A percentile compares a stretch with the other conserved stretches of the same genome.
Conservation (phyloP, 169 alveolate species). For the Cryptosporidium sp. region DNA sequence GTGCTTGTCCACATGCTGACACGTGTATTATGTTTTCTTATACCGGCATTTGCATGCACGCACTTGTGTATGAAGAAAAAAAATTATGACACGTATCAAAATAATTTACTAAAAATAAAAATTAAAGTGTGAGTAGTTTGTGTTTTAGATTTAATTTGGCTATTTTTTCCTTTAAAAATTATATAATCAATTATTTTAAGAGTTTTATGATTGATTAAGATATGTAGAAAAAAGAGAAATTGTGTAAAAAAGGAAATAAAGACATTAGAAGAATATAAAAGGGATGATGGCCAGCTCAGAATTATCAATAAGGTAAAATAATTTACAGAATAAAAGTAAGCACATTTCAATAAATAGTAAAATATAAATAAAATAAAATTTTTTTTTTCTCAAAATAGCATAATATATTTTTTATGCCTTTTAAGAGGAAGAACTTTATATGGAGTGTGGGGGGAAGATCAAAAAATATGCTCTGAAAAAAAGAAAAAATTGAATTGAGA, state of each 20-base stretch:
- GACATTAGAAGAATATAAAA: not conserved
- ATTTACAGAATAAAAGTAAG: too few relatives aligned
- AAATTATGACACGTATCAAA: not conserved
- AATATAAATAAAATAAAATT: too few relatives aligned
- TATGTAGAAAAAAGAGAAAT: not conserved
- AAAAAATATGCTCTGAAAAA: slow-evolving; percentile 1
- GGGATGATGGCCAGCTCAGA: not conserved
- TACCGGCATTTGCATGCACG: slow-evolving; percentile 31
- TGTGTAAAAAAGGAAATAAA: not conserved
- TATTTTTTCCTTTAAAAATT: too few relatives aligned
- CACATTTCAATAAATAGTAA: too few relatives aligned
- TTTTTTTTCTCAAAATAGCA: too few relatives aligned
- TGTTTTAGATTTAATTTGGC: too few relatives aligned
- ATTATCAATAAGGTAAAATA: not conserved
- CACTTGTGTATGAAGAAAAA: not conserved
- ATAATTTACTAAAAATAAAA: not conserved
- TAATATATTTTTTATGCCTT: not conserved
- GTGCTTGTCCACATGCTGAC: slow-evolving; percentile 9
- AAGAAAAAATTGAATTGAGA: not conserved
- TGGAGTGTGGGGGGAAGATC: slow-evolving; percentile 40
- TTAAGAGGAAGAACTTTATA: slow-evolving; percentile 32
- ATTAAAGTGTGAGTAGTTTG: not conserved
- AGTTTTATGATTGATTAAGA: too few relatives aligned
- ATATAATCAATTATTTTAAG: too few relatives aligned
- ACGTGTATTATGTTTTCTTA: not conserved